phyloP scores from a whole-genome alignment of 129 eudicot genomes.

The Glebionis coronaria region DNA sequence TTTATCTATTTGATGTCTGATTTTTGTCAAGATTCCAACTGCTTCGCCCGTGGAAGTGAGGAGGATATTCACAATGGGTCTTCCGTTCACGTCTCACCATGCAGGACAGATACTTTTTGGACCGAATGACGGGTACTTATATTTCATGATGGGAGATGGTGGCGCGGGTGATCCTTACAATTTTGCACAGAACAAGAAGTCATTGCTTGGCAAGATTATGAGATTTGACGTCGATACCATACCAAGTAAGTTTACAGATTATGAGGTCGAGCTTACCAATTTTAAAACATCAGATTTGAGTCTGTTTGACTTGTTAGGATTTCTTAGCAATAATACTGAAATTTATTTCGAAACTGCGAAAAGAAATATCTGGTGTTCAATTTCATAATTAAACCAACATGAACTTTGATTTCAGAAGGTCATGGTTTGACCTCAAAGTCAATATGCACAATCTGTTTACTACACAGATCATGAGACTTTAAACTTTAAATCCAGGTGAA shows the following conservation, averaged over 20 bases:
- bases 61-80: slow-evolving; percentile 88
- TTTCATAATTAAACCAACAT: slow-evolving; percentile 3
- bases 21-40: slow-evolving; percentile 40
- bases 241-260: slow-evolving; percentile 53
- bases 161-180: slow-evolving; percentile 67
- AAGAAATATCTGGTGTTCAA: not conserved
- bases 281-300: slow-evolving; percentile 4
- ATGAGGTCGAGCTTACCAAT: slow-evolving; percentile 9
- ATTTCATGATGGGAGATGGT: slow-evolving; percentile 93
- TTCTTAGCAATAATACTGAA: not conserved
- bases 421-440: slow-evolving; percentile 7
- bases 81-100: slow-evolving; percentile 76
- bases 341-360: not conserved
- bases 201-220: slow-evolving; percentile 86
- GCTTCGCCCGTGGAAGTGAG: slow-evolving; percentile 77
- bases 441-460: not conserved
- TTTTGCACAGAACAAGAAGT: slow-evolving; percentile 83
- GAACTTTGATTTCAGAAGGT: not conserved
- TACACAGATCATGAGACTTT: not conserved
- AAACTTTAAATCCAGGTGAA: slow-evolving; percentile 46
- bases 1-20: not conserved
- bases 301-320: not conserved
- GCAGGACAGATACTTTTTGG: slow-evolving; percentile 88
- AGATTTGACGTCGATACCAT: slow-evolving; percentile 73
- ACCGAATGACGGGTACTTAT: slow-evolving; percentile 69